Evolutionary conservation across 2,329 filamentous ascomycete species (phyloP).

Genomic region (Alternaria burnsii): DNA sequence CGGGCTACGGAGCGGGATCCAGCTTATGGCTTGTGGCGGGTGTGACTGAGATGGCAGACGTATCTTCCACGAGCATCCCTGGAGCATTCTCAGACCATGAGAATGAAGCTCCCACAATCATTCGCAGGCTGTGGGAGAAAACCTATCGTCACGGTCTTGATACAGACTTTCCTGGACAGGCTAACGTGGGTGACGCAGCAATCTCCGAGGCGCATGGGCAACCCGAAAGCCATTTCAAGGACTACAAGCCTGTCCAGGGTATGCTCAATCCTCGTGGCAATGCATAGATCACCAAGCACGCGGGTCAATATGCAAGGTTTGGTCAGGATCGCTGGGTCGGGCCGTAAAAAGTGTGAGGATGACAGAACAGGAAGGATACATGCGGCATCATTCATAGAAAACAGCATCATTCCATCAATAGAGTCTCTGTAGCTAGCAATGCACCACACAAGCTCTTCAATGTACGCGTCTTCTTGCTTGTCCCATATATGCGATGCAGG

Average conservation of each 20-base stretch:
- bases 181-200: neutral
- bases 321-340: neutral
- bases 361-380: constrained; percentile 6
- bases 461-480: neutral
- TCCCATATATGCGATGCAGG: constrained; percentile 2
- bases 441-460: constrained; percentile 2
- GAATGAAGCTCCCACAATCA: neutral
- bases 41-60: constrained; percentile 2
- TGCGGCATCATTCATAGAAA: constrained; percentile 9
- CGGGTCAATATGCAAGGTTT: neutral
- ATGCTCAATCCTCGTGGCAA: neutral
- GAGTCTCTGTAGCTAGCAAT: constrained; percentile 8
- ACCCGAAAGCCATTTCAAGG: neutral
- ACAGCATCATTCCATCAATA: constrained; percentile 1
- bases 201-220: neutral
- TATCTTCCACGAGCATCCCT: neutral
- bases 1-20: constrained; percentile 32
- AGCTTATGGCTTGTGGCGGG: constrained; percentile 6
- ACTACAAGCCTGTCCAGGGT: neutral
- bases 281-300: neutral
- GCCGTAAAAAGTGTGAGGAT: neutral
- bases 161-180: neutral
- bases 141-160: neutral
- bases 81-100: neutral
- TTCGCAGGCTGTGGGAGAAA: constrained; percentile 2